These are phyloP conservation scores for Silene uniflora DNA, from an alignment of 148 eudicot species.

Conservation along the genomic window DNA sequence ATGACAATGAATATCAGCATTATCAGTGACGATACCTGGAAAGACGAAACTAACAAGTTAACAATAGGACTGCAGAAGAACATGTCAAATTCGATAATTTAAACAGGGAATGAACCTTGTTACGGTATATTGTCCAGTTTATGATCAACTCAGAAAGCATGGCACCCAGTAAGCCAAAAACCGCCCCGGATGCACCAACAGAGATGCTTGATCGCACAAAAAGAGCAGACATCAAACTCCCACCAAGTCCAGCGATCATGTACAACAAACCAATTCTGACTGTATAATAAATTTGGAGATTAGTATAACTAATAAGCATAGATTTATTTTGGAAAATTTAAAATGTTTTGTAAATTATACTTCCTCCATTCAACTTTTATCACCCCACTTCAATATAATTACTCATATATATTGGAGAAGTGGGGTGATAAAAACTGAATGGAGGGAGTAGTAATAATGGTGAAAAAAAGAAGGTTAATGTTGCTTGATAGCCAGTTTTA, in stretches of 20 bases:
- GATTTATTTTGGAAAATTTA: neutral
- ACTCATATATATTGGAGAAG: no score
- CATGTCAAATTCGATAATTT: neutral
- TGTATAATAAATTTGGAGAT: constrained; percentile 28
- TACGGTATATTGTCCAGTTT: constrained; percentile 76
- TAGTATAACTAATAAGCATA: neutral
- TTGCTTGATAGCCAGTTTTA: neutral
- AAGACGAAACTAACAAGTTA: constrained; percentile 8
- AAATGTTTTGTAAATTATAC: neutral
- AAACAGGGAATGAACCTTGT: constrained; percentile 47
- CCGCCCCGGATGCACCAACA: constrained; percentile 97
- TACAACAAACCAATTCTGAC: constrained; percentile 75
- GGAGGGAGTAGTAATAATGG: neutral
- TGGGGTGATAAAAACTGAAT: no score
- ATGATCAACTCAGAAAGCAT: constrained; percentile 90
- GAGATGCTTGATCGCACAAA: constrained; percentile 64
- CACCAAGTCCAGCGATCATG: constrained; percentile 79
- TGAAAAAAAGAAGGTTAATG: neutral
- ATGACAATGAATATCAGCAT: constrained; percentile 62
- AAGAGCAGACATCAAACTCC: constrained; percentile 79
- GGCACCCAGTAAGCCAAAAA: constrained; percentile 83
- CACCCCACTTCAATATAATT: no score
- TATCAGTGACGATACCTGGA: constrained; percentile 56
- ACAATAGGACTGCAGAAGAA: neutral
- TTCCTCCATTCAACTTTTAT: no score